These are phyloP conservation scores for Naegleria fowleri DNA, from an alignment of 208 protist genomes.

Conservation along the genomic window DNA sequence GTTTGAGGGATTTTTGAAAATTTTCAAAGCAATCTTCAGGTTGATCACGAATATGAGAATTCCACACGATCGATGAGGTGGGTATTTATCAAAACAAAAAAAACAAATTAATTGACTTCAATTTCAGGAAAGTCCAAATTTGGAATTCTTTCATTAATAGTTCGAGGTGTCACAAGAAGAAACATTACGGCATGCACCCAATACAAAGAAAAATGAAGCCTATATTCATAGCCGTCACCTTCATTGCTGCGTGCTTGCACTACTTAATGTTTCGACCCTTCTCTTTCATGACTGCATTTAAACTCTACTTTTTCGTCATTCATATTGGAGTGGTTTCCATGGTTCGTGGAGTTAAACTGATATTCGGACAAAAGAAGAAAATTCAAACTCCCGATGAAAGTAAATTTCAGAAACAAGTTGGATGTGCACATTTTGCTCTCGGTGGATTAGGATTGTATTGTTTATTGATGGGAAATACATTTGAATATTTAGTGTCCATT, in stretches of 20 bases:
- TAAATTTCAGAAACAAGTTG: not conserved
- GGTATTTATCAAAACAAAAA: too few species aligned
- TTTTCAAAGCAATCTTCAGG: too few species aligned
- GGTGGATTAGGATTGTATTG: not conserved
- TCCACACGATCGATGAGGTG: too few species aligned
- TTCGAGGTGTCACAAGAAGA: too few species aligned
- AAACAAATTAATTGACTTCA: too few species aligned
- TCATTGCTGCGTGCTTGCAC: not conserved
- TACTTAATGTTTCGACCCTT: not conserved
- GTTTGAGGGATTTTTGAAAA: too few species aligned
- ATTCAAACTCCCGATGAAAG: not conserved
- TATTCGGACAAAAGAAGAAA: not conserved
- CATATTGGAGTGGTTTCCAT: not conserved
- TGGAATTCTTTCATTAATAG: too few species aligned
- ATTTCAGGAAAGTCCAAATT: too few species aligned
- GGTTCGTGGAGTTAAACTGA: not conserved
- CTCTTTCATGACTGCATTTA: not conserved
- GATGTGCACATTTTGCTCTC: not conserved
- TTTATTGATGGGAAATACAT: not conserved
- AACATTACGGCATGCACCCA: not conserved
- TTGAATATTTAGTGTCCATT: not conserved
- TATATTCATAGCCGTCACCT: not conserved
- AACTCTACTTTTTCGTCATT: not conserved
- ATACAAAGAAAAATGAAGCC: not conserved
- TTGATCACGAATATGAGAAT: too few species aligned